Conservation (phyloP, 1,284 basidiomycete species). For the Fomitopsis palustris region DNA sequence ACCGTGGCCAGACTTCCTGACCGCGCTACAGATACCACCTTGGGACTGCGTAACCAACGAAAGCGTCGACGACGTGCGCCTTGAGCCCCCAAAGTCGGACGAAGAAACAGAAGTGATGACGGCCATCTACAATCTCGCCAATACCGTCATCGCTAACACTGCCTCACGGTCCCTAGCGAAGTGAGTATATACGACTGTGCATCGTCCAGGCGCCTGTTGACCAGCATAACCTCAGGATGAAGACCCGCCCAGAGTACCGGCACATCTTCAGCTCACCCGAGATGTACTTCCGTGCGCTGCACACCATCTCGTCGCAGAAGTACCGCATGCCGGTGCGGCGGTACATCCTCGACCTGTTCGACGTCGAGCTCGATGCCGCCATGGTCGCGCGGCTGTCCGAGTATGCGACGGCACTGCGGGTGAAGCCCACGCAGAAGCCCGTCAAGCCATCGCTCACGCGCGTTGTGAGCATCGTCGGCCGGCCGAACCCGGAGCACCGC, state of each 20-base stretch:
- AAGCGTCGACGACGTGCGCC: conserved; percentile 43
- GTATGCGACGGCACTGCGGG: conserved; percentile 31
- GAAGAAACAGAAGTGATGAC: conserved; percentile 85
- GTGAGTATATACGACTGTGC: conserved; percentile 37
- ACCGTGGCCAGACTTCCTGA: not conserved
- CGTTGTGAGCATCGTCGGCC: conserved; percentile 55
- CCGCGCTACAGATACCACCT: conserved; percentile 59
- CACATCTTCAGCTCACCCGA: conserved; percentile 75
- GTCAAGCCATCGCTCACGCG: conserved; percentile 23
- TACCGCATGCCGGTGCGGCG: conserved; percentile 89
- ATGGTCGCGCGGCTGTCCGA: conserved; percentile 51
- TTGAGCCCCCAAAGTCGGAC: conserved; percentile 65
- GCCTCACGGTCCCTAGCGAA: conserved; percentile 85
- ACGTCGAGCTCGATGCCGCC: conserved; percentile 66
- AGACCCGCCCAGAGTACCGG: conserved; percentile 73
- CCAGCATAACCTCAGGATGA: conserved; percentile 54
- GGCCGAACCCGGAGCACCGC: conserved; percentile 38
- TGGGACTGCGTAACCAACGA: conserved; percentile 59
- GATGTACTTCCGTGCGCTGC: conserved; percentile 81
- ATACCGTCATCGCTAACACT: conserved; percentile 92
- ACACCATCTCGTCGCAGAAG: conserved; percentile 83
- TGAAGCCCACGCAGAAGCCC: conserved; percentile 3
- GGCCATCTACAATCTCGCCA: conserved; percentile 91
- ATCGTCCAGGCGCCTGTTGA: not conserved
- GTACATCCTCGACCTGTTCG: conserved; percentile 93